Evolutionary conservation across 805 yeast species (phyloP).

Genomic region (Suhomyces emberorum): DNA sequence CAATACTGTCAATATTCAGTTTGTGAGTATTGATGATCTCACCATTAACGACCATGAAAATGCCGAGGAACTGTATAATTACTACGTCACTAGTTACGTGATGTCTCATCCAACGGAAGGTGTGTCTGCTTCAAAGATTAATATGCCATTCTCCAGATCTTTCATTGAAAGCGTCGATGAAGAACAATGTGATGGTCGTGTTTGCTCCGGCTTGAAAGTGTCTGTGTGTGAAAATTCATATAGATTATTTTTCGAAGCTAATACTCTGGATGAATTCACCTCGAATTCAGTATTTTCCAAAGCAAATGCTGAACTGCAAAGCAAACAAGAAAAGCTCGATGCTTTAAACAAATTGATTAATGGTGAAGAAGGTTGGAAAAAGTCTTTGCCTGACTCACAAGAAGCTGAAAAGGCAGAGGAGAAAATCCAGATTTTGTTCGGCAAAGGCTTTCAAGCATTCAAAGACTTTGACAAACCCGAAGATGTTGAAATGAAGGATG

Average conservation of each 20-base stretch:
- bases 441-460: slow-evolving; percentile 36
- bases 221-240: slow-evolving; percentile 77
- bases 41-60: slow-evolving; percentile 69
- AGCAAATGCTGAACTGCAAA: slow-evolving; percentile 23
- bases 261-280: slow-evolving; percentile 74
- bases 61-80: slow-evolving; percentile 84
- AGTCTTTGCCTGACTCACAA: slow-evolving; percentile 39
- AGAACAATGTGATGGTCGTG: slow-evolving; percentile 58
- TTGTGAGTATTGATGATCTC: slow-evolving; percentile 82
- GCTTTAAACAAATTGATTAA: slow-evolving; percentile 41
- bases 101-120: slow-evolving; percentile 98
- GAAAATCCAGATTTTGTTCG: slow-evolving; percentile 31
- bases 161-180: slow-evolving; percentile 53
- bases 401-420: slow-evolving; percentile 28
- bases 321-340: slow-evolving; percentile 28
- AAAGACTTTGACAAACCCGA: slow-evolving; percentile 12
- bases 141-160: slow-evolving; percentile 72
- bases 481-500: slow-evolving; percentile 6
- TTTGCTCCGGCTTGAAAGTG: slow-evolving; percentile 70
- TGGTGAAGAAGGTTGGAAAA: slow-evolving; percentile 55
- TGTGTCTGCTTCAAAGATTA: slow-evolving; percentile 69
- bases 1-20: slow-evolving; percentile 64
- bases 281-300: slow-evolving; percentile 51
- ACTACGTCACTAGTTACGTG: slow-evolving; percentile 86
- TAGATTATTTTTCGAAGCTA: slow-evolving; percentile 74